These are phyloP conservation scores for Sclerotinia minor DNA, from an alignment of 2,329 filamentous ascomycete genomes.

Conservation along the genomic window DNA sequence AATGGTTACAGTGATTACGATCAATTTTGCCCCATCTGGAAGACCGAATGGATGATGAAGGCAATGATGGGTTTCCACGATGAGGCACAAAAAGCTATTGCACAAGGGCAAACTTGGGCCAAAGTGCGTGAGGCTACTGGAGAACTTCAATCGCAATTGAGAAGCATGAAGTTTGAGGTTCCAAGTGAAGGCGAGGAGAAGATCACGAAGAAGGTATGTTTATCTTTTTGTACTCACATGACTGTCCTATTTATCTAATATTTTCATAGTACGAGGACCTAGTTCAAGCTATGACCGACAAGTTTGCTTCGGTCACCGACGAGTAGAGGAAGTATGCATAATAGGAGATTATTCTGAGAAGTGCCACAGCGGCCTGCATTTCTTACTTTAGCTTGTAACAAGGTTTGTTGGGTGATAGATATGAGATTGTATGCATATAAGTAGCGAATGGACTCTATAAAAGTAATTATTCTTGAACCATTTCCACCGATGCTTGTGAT, in stretches of 20 bases:
- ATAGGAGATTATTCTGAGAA: slow-evolving; percentile 12
- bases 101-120: slow-evolving; percentile 85
- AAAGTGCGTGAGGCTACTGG: slow-evolving; percentile 90
- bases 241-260: slow-evolving; percentile 25
- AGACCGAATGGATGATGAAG: slow-evolving; percentile 99
- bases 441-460: slow-evolving; percentile 17
- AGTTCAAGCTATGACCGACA: slow-evolving; percentile 89
- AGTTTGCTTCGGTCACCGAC: slow-evolving; percentile 93
- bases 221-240: slow-evolving; percentile 13
- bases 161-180: slow-evolving; percentile 96
- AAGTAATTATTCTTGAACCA: neutral
- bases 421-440: slow-evolving; percentile 38
- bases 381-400: slow-evolving; percentile 30
- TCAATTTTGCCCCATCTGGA: slow-evolving; percentile 99
- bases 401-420: slow-evolving; percentile 33
- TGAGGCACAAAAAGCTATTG: slow-evolving; percentile 91
- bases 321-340: slow-evolving; percentile 59
- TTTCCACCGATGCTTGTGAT: neutral
- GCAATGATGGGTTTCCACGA: slow-evolving; percentile 98
- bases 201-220: slow-evolving; percentile 77
- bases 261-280: slow-evolving; percentile 78
- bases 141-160: slow-evolving; percentile 80
- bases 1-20: slow-evolving; percentile 99
- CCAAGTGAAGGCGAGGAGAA: slow-evolving; percentile 80
- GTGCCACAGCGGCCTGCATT: slow-evolving; percentile 30